Base-by-base conservation (phyloP, 352 stramenopile genomes). In the Globisporangium canariense region DNA sequence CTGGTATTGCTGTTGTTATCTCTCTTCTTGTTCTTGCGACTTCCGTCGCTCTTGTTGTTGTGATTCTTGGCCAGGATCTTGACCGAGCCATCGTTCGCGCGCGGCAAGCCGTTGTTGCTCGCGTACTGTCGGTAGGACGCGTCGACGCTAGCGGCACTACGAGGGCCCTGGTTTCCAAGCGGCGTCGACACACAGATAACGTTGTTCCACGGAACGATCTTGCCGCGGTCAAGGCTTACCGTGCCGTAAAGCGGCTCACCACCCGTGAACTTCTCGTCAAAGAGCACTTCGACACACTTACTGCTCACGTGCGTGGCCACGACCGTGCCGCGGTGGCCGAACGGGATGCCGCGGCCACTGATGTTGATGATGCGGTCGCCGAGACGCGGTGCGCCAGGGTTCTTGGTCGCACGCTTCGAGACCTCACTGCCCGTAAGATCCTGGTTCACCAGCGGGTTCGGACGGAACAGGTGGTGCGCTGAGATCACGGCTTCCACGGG, bases 341-440 rank as follows among this genome's bases (percentile, higher is more conserved):
- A 98, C 5, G 98, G 97, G 28, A 99, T 94, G 46, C 92, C 95
- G 60, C 87, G 91, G 3, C 90, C 94, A 52, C 83, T 97, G 30
- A 99, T 89, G 74, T 99, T 99, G 40, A 98, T 97, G 58, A 99
- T 88, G n/a, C 98, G 90, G 68, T 99, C 96, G 43, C 97, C 97
- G 9, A 99, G 77, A 40, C 88, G 79, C 30, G 96, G 96, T 28
- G 94, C 73, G n/a, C 81, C 83, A 32, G 60, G 70, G 51, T 91
- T 91, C 41, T 75, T 72, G 1, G 81, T 87, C 18, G 78, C 74
- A n/a, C 74, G 75, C 58, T 76, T 66, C 3, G 84, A 86, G 3
- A 91, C 70, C 52, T 88, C 77, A 3, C 84, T 75, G 8, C 85
- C 83, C 0, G 83, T 91, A n/a, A 94, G 65, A 59, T 93, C 85